Base-by-base conservation (phyloP, 805 yeast genomes). In the Saturnispora dispora region DNA sequence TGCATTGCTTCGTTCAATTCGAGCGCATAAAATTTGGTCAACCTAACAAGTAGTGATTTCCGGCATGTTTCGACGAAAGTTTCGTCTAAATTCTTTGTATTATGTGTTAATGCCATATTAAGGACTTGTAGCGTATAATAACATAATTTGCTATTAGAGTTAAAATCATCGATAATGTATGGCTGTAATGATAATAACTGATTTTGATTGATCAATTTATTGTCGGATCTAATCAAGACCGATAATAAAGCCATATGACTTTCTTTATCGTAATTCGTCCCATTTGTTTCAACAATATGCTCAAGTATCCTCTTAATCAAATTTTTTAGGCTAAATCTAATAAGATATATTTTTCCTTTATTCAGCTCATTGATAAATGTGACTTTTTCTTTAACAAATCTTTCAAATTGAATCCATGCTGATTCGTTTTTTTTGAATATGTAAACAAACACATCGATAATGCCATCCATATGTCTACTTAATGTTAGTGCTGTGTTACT, bases 1-100 rank as follows among this genome's bases (percentile, higher is more conserved):
- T 89, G 88, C 63, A 87, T 75, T 0, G 91, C 95, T 59, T 82
- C 82, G n/a, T 78, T 78, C 8, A 87, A 64, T 57, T 86, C 93
- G 52, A 63, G 71, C 0, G 74, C 72, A 48, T 73, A 76, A 65
- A 83, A 76, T 54, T 77, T 82, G 2, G 90, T 82, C 32, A 87
- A 63, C 32, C 77, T 68, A 33, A 70, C 69, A 54, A 85, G 61
- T n/a, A 87, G 58, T 2, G 77, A 71, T 0, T 71, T 59, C 60
- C 79, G 83, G 15, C 82, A 71, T 9, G 72, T 74, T 22, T 63
- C 55, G 27, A 80, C 58, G 58, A 81, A 83, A 3, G 69, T 72
- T 0, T 77, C 73, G 46, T 82, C 74, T 45, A 85, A 66, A 5
- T 76, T 65, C 0, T 61, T 58, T 4, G 45, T 45, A 8, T 72